Evolutionary conservation across 306 rosid genomes (phyloP).

Genomic region (Senna tora): DNA sequence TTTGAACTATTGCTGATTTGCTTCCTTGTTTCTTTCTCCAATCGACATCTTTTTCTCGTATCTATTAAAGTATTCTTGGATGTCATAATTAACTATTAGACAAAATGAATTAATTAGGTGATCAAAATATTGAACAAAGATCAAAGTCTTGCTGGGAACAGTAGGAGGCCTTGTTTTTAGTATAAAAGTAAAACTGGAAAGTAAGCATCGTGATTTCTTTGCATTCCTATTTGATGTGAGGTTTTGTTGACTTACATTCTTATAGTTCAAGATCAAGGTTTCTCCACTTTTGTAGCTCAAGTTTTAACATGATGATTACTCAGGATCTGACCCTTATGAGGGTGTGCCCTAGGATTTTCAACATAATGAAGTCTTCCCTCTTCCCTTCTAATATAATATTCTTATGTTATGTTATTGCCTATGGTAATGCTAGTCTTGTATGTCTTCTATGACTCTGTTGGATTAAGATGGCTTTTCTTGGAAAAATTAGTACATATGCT

Average conservation of each 20-base stretch:
- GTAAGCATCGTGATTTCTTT: background rate
- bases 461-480: background rate
- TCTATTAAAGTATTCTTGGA: background rate
- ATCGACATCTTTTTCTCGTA: background rate
- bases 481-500: background rate
- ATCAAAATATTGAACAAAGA: background rate
- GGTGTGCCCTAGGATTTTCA: conserved; percentile 1
- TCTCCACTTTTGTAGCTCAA: background rate
- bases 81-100: background rate
- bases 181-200: background rate
- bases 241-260: background rate
- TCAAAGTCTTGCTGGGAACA: background rate
- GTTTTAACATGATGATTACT: background rate
- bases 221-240: background rate
- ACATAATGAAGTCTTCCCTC: background rate
- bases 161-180: background rate
- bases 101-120: background rate
- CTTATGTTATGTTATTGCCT: background rate
- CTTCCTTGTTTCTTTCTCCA: background rate
- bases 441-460: background rate
- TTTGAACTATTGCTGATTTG: background rate
- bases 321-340: too few species aligned
- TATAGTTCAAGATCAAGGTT: background rate
- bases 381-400: background rate
- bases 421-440: background rate